These are phyloP conservation scores for Dryas alaskensis DNA, from an alignment of 306 rosid species.

Conservation along the genomic window DNA sequence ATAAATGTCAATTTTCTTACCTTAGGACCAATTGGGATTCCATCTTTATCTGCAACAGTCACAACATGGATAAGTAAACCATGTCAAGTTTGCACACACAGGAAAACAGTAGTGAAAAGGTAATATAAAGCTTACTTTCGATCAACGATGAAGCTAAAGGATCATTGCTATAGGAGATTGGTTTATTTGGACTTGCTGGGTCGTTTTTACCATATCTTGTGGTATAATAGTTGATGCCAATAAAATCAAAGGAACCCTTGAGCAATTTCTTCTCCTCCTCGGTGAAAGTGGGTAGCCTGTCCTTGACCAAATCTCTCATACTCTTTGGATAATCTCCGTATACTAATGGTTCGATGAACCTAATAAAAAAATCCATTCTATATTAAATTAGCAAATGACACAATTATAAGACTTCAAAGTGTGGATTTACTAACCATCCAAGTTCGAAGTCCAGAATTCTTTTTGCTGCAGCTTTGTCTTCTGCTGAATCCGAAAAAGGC, in stretches of 20 bases:
- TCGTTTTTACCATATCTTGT: constrained; percentile 14
- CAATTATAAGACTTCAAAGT: neutral
- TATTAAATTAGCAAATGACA: neutral
- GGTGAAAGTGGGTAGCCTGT: constrained; percentile 23
- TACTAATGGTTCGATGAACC: constrained; percentile 28
- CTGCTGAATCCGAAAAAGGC: constrained; percentile 22
- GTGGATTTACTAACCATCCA: constrained; percentile 31
- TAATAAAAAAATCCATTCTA: neutral
- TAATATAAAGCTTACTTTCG: neutral
- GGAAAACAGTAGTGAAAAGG: neutral
- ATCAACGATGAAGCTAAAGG: neutral
- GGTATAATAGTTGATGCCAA: constrained; percentile 36
- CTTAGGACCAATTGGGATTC: neutral
- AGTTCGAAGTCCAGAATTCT: constrained; percentile 35
- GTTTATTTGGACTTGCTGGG: neutral
- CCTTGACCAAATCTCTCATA: constrained; percentile 21
- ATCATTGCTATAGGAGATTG: constrained; percentile 13
- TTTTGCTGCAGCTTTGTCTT: constrained; percentile 33
- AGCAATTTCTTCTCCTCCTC: constrained; percentile 14
- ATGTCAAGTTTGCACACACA: neutral
- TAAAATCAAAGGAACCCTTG: constrained; percentile 25
- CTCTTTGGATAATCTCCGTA: constrained; percentile 28
- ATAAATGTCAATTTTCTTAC: neutral
- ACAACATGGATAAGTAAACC: neutral
- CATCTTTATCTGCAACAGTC: neutral